A percentile compares a stretch with the other conserved stretches of the same genome.
Conservation (phyloP, 306 rosid species). For the Luffa aegyptiaca region DNA sequence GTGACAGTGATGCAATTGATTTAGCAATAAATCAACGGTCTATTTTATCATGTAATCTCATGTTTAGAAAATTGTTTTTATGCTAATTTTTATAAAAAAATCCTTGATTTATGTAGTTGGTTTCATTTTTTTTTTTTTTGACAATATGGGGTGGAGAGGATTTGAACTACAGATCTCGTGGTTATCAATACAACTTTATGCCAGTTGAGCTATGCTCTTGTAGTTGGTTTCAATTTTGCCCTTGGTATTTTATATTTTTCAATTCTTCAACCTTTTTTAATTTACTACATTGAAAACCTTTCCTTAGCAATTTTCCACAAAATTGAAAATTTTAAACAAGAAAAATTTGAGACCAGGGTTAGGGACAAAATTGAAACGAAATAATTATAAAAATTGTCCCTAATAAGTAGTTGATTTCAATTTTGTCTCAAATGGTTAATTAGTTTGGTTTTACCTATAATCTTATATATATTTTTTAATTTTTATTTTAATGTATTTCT, state of each 20-base stretch:
- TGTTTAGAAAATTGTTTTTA: background rate
- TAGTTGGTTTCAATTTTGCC: background rate
- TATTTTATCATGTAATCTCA: background rate
- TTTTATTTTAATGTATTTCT: too few relatives aligned
- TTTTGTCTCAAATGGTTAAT: background rate
- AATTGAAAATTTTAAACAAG: background rate
- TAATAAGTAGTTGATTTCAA: background rate
- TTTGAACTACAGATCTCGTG: too few relatives aligned
- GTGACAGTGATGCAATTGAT: background rate
- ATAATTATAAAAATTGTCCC: background rate
- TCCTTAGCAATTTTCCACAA: background rate
- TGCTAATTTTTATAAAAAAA: background rate
- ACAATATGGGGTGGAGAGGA: too few relatives aligned
- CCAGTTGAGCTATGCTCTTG: too few relatives aligned
- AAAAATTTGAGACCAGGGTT: background rate
- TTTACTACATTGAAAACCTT: background rate
- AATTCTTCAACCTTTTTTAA: background rate
- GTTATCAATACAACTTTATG: too few relatives aligned
- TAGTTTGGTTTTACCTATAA: background rate
- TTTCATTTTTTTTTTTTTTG: too few relatives aligned
- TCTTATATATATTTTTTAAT: too few relatives aligned
- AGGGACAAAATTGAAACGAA: background rate
- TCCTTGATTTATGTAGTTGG: background rate
- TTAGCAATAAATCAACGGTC: too few relatives aligned
- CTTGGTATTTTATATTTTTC: background rate